Percentiles rank a stretch among this genome's conserved stretches.
Evolutionary conservation across 2,329 filamentous ascomycete genomes (phyloP).

Genomic region (Dactylellina drechsleri): DNA sequence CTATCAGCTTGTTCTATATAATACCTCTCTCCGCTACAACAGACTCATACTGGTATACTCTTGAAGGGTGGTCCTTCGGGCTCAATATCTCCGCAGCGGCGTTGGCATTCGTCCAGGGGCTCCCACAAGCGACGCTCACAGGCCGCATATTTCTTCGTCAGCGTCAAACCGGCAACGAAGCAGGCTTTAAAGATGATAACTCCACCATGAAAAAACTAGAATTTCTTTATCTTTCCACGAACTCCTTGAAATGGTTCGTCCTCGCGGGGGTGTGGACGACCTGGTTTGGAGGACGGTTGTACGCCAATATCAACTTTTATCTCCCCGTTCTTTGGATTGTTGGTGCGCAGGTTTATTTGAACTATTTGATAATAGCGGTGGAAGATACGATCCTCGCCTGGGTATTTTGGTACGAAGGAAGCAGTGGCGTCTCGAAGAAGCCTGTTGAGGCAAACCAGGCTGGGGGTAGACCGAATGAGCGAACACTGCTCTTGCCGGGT

Average conservation of each 20-base stretch:
- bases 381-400: constrained; percentile 45
- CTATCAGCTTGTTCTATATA: constrained; percentile 39
- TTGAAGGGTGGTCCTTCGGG: constrained; percentile 48
- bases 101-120: constrained; percentile 38
- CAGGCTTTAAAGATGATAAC: neutral
- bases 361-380: constrained; percentile 37
- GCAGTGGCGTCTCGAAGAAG: neutral
- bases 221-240: constrained; percentile 7
- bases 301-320: constrained; percentile 52
- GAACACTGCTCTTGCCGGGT: constrained; percentile 29
- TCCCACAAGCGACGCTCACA: constrained; percentile 40
- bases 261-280: constrained; percentile 46
- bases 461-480: constrained; percentile 17
- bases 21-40: constrained; percentile 34
- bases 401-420: constrained; percentile 33
- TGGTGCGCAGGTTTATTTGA: constrained; percentile 40
- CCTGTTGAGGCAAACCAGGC: neutral
- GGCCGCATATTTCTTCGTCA: constrained; percentile 5
- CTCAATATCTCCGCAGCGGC: constrained; percentile 38
- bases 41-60: constrained; percentile 34
- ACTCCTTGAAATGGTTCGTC: constrained; percentile 26
- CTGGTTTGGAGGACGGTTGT: constrained; percentile 44
- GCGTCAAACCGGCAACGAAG: neutral
- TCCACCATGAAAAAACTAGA: constrained; percentile 16
- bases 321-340: constrained; percentile 46